Base-by-base conservation (phyloP, 164 flowering plant species). In the Warburgia ugandensis region DNA sequence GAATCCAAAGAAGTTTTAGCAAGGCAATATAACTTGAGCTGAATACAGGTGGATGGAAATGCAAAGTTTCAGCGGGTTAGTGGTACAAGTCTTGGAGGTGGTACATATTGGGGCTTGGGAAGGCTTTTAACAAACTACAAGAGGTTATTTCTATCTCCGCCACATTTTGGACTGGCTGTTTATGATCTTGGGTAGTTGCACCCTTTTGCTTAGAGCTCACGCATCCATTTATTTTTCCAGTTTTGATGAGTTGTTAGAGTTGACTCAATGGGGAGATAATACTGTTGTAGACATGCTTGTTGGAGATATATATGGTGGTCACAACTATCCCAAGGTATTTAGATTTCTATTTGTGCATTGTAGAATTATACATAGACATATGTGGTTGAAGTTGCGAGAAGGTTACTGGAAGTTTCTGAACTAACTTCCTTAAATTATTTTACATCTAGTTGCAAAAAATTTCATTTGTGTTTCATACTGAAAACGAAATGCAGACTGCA, bases 11-110 rank as follows among this genome's bases (percentile, higher is more conserved):
- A n/a, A n/a, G n/a, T n/a, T n/a, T n/a, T n/a, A n/a, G n/a, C 28
- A 5, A 23, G 25, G 5, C 25, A 14, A 14, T 10, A 20, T 7
- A 29, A 38, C 47, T 55, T 56, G 53, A 9, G 20, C 6, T 73
- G 50, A n/a, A 13, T 52, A 33, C 56, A 88, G 96, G 94, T 88
- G 59, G 96, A 88, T 65, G 94, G 94, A 23, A 91, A 88, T 58
- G 96, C 94, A 21, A 72, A 67, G 43, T 84, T 82, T 76, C 71
- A 83, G 71, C 78, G 94, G 32, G 88, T 88, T 42, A 88, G 96
- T 66, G 96, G 96, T 19, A 88, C 96, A 43, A 88, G 85, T 80
- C 88, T 88, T 43, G 96, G 96, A 42, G 96, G 96, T 64, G 96
- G 96, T 46, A 88, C 96, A 43, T 88, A 80, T 31, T 88, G 96